phyloP scores from a whole-genome alignment of 345 rosid genomes.

The Populus nigra region DNA sequence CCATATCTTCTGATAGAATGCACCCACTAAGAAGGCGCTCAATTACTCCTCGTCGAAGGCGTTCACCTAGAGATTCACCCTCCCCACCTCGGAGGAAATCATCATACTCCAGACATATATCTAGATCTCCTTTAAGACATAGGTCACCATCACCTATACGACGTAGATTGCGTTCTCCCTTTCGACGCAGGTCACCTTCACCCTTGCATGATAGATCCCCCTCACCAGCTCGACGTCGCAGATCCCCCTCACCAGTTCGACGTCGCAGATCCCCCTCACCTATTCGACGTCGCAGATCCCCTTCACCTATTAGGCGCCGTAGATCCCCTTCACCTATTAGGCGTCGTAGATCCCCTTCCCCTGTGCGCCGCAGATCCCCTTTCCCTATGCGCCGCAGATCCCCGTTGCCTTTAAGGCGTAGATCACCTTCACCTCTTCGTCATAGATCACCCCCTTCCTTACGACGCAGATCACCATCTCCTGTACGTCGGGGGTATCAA shows the following conservation, averaged over 20 bases:
- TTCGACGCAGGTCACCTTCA: constrained; percentile 23
- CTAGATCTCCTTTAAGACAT: constrained; percentile 42
- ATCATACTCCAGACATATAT: constrained; percentile 45
- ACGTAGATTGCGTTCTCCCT: constrained; percentile 40
- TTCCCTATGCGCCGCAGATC: constrained; percentile 20
- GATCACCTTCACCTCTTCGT: constrained; percentile 7
- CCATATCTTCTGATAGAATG: constrained; percentile 37
- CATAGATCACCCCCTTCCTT: constrained; percentile 5
- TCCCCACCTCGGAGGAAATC: constrained; percentile 59
- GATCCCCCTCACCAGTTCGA: constrained; percentile 34
- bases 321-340: constrained; percentile 28
- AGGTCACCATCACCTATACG: constrained; percentile 28
- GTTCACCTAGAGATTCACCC: constrained; percentile 42
- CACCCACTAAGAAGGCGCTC: constrained; percentile 49
- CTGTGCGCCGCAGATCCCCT: constrained; percentile 11
- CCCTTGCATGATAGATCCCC: constrained; percentile 5
- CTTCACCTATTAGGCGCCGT: constrained; percentile 30
- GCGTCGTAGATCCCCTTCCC: constrained; percentile 32
- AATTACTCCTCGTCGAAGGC: constrained; percentile 39
- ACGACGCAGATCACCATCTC: constrained; percentile 15
- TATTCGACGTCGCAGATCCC: constrained; percentile 30
- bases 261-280: constrained; percentile 32
- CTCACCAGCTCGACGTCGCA: constrained; percentile 21
- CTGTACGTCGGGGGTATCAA: constrained; percentile 15
- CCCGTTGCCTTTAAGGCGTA: neutral